Conservation (phyloP, 1,284 basidiomycete species). For the Pterulicium gracile region DNA sequence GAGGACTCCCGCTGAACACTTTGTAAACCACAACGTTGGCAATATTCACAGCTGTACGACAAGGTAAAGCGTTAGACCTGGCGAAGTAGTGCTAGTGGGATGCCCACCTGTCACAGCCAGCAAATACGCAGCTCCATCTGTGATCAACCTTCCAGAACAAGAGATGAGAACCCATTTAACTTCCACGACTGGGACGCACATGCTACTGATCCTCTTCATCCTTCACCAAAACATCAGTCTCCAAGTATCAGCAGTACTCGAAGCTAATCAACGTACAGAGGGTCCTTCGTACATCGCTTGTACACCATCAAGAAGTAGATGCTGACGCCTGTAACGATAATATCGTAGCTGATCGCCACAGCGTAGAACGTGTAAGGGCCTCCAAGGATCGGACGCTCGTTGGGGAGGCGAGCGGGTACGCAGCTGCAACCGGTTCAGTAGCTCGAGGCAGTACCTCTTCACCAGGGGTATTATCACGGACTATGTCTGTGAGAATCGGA, state of each 20-base stretch:
- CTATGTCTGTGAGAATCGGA: not conserved
- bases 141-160: not conserved
- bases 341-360: not conserved
- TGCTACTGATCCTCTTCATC: slow-evolving; percentile 1
- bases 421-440: not conserved
- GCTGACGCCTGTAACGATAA: not conserved
- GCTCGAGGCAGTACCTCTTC: not conserved
- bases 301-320: not conserved
- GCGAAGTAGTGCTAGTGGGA: not conserved
- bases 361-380: not conserved
- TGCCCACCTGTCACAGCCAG: not conserved
- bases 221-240: too few species aligned
- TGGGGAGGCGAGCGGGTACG: not conserved
- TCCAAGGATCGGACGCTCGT: not conserved
- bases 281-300: not conserved
- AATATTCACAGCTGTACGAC: not conserved
- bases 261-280: not conserved
- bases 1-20: not conserved
- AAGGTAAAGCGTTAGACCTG: not conserved
- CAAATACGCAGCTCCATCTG: not conserved
- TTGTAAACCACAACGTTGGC: not conserved
- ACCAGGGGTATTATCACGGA: not conserved
- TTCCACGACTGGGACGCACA: not conserved
- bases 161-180: not conserved
- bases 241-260: not conserved